Evolutionary conservation across 306 rosid species (phyloP).

Genomic region (Corylus heterophylla): DNA sequence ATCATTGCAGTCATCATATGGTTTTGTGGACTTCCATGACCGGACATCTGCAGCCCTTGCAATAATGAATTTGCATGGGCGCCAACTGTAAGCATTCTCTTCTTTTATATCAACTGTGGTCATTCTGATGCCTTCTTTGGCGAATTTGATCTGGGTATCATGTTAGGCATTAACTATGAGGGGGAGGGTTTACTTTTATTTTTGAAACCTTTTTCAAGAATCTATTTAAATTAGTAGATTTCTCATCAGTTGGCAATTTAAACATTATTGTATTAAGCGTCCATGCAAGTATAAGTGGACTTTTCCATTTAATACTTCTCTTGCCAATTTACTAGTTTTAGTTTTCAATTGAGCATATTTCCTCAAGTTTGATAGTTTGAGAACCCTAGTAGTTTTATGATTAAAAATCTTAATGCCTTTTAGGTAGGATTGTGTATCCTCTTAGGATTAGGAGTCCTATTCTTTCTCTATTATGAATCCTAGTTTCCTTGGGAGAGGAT

Average conservation of each 20-base stretch:
- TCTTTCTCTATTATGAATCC: too few species aligned
- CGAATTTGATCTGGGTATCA: slow-evolving; percentile 12
- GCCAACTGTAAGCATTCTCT: slow-evolving; percentile 53
- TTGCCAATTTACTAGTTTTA: background rate
- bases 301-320: background rate
- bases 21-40: slow-evolving; percentile 63
- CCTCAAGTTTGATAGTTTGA: background rate
- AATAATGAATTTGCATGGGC: slow-evolving; percentile 60
- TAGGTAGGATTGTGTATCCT: too few species aligned
- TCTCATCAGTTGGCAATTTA: slow-evolving; percentile 14
- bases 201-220: slow-evolving; percentile 1
- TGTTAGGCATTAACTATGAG: slow-evolving; percentile 12
- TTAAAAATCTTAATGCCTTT: too few species aligned
- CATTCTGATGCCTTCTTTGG: slow-evolving; percentile 20
- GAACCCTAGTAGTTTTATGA: too few species aligned
- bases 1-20: slow-evolving; percentile 57
- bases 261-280: slow-evolving; percentile 1
- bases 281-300: background rate
- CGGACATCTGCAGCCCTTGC: slow-evolving; percentile 64
- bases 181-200: slow-evolving; percentile 18
- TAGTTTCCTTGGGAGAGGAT: too few species aligned
- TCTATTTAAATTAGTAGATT: background rate
- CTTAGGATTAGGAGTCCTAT: too few species aligned
- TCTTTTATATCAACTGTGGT: background rate
- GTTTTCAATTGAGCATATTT: background rate